phyloP scores from a whole-genome alignment of 2,329 filamentous ascomycete species.

The Curvularia hawaiiensis region DNA sequence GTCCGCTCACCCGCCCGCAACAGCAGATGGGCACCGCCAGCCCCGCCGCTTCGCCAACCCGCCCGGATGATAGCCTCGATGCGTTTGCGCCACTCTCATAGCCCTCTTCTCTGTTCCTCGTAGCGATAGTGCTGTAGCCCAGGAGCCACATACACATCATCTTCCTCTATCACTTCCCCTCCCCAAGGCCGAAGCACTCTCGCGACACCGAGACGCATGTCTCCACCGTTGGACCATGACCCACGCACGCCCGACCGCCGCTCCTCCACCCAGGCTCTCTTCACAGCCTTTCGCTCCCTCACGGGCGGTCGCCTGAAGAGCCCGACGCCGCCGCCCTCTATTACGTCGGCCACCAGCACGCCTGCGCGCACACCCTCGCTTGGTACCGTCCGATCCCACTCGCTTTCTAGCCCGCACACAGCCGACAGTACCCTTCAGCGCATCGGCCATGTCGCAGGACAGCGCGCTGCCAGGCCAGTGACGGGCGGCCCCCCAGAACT shows the following conservation, averaged over 20 bases:
- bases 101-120: constrained; percentile 7
- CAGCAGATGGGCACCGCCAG: constrained; percentile 23
- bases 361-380: constrained; percentile 40
- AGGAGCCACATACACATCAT: not conserved
- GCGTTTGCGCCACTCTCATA: constrained; percentile 23
- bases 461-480: constrained; percentile 26
- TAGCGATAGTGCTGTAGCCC: not conserved
- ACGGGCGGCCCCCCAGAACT: constrained; percentile 48
- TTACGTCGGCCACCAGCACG: constrained; percentile 38
- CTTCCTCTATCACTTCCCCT: not conserved
- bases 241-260: constrained; percentile 47
- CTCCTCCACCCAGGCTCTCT: constrained; percentile 46
- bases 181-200: not conserved
- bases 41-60: constrained; percentile 21
- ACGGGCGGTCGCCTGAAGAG: constrained; percentile 45
- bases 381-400: constrained; percentile 26
- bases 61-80: constrained; percentile 27
- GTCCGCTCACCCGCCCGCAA: constrained; percentile 4
- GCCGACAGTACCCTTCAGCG: constrained; percentile 37
- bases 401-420: constrained; percentile 29
- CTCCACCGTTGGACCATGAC: constrained; percentile 44
- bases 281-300: constrained; percentile 46
- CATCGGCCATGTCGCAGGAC: constrained; percentile 30
- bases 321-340: constrained; percentile 38
- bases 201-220: constrained; percentile 39